phyloP scores from a whole-genome alignment of 768 basidiomycete species.

The Nevesoporus exiguus region DNA sequence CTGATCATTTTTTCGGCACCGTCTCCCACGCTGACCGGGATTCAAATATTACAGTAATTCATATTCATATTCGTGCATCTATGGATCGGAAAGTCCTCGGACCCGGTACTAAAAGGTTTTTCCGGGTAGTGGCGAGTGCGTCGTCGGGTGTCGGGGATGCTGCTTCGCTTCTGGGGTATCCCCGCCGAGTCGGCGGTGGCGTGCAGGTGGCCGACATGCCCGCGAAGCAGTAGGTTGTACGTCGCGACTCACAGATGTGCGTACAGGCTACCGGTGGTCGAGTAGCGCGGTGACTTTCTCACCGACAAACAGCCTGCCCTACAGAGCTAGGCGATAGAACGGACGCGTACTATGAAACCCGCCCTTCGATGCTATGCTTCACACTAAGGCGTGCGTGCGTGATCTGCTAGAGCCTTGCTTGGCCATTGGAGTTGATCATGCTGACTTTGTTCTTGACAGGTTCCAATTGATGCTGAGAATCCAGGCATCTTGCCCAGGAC shows the following conservation, averaged over 20 bases:
- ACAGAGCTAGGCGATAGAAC: not conserved
- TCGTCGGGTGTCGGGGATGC: too few species aligned
- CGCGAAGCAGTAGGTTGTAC: not conserved
- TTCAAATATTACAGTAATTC: too few species aligned
- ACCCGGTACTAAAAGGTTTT: constrained; percentile 3
- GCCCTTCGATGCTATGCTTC: not conserved
- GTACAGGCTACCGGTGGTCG: constrained; percentile 44
- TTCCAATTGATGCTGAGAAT: not conserved
- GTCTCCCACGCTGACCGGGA: not conserved
- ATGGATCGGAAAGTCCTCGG: constrained; percentile 8
- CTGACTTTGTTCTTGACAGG: not conserved
- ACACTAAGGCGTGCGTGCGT: not conserved
- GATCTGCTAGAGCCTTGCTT: not conserved
- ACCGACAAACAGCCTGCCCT: not conserved
- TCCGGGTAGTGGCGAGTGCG: constrained; percentile 1
- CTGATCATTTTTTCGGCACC: not conserved
- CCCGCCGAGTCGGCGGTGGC: not conserved
- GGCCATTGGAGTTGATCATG: too few species aligned
- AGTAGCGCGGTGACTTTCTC: constrained; percentile 51
- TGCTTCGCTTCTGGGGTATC: not conserved
- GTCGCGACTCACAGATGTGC: not conserved
- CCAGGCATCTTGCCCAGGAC: not conserved
- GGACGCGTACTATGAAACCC: not conserved
- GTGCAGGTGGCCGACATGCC: not conserved
- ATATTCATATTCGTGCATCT: too few species aligned